Percentiles rank a stretch among this genome's conserved stretches.
Evolutionary conservation across 495 filamentous ascomycete species (phyloP).

Genomic region (Aspergillus bertholletiae): DNA sequence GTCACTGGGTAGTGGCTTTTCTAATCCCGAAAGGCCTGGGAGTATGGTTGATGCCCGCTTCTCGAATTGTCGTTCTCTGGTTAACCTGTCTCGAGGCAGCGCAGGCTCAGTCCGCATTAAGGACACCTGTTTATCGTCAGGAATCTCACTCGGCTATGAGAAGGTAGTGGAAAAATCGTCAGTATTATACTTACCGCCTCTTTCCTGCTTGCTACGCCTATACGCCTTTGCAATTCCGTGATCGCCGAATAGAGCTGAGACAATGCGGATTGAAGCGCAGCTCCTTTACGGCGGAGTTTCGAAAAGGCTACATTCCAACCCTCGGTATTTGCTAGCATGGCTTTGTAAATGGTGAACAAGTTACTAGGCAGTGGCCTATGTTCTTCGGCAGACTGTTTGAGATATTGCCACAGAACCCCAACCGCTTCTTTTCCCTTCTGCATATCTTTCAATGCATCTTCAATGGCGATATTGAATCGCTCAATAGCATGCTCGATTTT

Average conservation of each 20-base stretch:
- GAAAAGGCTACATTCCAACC: conserved; percentile 78
- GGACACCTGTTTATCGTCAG: conserved; percentile 20
- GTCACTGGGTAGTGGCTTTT: conserved; percentile 37
- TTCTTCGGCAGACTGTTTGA: conserved; percentile 58
- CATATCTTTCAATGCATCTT: conserved; percentile 73
- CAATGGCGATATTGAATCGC: conserved; percentile 69
- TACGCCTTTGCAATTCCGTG: conserved; percentile 72
- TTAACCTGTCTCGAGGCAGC: conserved; percentile 15
- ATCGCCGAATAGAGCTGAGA: conserved; percentile 64
- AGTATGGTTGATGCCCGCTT: conserved; percentile 8
- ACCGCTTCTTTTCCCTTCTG: conserved; percentile 73
- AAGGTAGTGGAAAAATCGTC: not conserved
- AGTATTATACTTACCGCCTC: conserved; percentile 36
- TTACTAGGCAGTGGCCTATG: conserved; percentile 43
- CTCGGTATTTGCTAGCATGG: conserved; percentile 80
- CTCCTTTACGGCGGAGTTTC: conserved; percentile 63
- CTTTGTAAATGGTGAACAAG: conserved; percentile 62
- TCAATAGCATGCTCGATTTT: conserved; percentile 86
- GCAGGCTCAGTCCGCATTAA: conserved; percentile 13
- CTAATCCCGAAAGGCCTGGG: conserved; percentile 2
- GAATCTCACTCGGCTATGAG: not conserved
- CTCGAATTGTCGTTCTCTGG: conserved; percentile 24
- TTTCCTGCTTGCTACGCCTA: conserved; percentile 68
- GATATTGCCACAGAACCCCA: conserved; percentile 70
- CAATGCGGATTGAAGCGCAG: conserved; percentile 56